A percentile compares a stretch with the other conserved stretches of the same genome.
These are phyloP conservation scores for Aspergillus sp. DNA, from an alignment of 2,329 filamentous ascomycete genomes.

Conservation along the genomic window DNA sequence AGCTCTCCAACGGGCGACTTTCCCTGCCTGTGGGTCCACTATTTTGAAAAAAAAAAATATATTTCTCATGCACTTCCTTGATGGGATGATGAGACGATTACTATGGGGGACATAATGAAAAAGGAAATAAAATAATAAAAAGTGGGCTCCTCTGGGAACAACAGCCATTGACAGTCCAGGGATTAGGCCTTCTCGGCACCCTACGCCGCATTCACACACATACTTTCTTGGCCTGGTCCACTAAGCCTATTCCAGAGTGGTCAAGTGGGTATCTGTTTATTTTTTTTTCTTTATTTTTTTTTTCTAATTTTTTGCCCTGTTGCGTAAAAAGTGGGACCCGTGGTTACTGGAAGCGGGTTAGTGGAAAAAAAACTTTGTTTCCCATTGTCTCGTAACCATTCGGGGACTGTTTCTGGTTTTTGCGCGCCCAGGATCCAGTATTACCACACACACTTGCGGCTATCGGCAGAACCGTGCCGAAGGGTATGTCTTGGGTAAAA, in stretches of 20 bases:
- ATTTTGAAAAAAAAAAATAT: slow-evolving; percentile 7
- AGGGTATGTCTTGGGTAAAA: background rate
- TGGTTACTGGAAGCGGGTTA: background rate
- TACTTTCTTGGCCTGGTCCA: background rate
- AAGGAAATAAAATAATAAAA: too few relatives aligned
- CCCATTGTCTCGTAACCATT: background rate
- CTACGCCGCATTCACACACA: background rate
- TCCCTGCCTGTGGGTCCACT: slow-evolving; percentile 20
- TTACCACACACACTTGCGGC: background rate
- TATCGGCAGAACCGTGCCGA: slow-evolving; percentile 18
- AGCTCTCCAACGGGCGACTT: slow-evolving; percentile 20
- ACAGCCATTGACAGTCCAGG: slow-evolving; percentile 9
- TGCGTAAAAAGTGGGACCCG: background rate
- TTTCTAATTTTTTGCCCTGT: background rate
- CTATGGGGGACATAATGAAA: too few relatives aligned
- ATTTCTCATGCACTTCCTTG: slow-evolving; percentile 4
- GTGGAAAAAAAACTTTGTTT: background rate
- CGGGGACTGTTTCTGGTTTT: background rate
- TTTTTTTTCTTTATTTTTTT: background rate
- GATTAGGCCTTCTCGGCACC: background rate
- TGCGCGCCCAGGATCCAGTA: too few relatives aligned
- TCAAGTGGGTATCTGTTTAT: background rate
- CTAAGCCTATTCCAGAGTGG: background rate
- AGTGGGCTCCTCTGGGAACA: slow-evolving; percentile 10
- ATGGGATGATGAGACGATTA: slow-evolving; percentile 1